phyloP scores from a whole-genome alignment of 2,329 filamentous ascomycete genomes.

The Salinomyces thailandicus region DNA sequence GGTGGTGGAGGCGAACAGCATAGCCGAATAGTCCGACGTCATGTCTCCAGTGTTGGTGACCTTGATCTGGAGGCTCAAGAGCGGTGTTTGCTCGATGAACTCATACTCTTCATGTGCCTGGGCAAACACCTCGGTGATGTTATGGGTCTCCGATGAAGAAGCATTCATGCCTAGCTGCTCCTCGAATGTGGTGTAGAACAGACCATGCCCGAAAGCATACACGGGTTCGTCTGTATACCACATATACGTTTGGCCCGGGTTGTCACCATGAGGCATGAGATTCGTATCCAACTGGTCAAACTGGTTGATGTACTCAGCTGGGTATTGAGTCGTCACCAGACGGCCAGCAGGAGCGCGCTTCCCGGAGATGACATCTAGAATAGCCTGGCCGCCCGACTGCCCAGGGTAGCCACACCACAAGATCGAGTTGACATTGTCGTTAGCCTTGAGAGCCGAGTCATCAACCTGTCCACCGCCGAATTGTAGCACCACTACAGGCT shows the following conservation, averaged over 20 bases:
- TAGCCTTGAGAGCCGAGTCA: slow-evolving; percentile 29
- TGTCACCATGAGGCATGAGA: slow-evolving; percentile 26
- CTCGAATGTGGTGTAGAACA: slow-evolving; percentile 34
- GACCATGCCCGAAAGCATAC: slow-evolving; percentile 33
- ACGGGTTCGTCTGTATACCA: slow-evolving; percentile 33
- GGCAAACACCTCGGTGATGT: slow-evolving; percentile 28
- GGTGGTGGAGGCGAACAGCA: slow-evolving; percentile 29
- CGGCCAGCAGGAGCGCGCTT: slow-evolving; percentile 33
- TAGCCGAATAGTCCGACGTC: slow-evolving; percentile 31
- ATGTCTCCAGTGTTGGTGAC: slow-evolving; percentile 4
- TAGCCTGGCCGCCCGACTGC: slow-evolving; percentile 33
- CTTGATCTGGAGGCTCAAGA: slow-evolving; percentile 1
- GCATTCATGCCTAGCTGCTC: slow-evolving; percentile 7
- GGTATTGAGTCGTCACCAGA: slow-evolving; percentile 29
- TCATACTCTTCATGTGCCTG: slow-evolving; percentile 14
- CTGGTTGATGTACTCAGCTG: slow-evolving; percentile 28
- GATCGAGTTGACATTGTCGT: slow-evolving; percentile 31
- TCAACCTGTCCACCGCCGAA: slow-evolving; percentile 38
- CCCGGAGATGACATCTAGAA: slow-evolving; percentile 34
- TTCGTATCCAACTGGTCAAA: slow-evolving; percentile 17
- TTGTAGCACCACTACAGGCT: slow-evolving; percentile 19
- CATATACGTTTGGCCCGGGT: slow-evolving; percentile 34
- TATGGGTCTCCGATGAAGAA: slow-evolving; percentile 15
- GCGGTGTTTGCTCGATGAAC: slow-evolving; percentile 26
- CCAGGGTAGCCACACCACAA: slow-evolving; percentile 36